Percentiles rank a stretch among this genome's conserved stretches.
Conservation (phyloP, 176 grass and related monocot species). For the Bromus sterilis region DNA sequence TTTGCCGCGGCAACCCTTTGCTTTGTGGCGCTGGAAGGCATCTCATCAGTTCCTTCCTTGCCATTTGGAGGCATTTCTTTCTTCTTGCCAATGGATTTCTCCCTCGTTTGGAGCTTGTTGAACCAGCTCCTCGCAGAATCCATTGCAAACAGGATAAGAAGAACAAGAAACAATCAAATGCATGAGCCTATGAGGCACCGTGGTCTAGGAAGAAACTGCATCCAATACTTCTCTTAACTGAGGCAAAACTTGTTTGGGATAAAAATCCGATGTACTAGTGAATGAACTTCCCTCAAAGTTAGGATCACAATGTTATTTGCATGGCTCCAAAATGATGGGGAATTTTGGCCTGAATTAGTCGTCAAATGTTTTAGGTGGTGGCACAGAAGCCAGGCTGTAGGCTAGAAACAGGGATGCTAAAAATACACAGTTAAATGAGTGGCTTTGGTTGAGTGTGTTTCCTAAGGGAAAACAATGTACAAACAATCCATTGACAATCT, state of each 20-base stretch:
- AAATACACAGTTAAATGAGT: constrained; percentile 20
- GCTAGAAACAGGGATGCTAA: constrained; percentile 22
- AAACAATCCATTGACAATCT: background rate
- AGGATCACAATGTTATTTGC: background rate
- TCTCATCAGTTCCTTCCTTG: constrained; percentile 52
- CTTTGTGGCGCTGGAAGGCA: constrained; percentile 73
- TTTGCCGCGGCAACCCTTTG: constrained; percentile 69
- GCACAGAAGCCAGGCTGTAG: constrained; percentile 1
- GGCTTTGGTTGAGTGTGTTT: constrained; percentile 25
- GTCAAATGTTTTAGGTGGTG: constrained; percentile 26
- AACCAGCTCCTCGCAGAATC: constrained; percentile 95
- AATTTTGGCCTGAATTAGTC: constrained; percentile 19
- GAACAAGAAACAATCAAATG: background rate
- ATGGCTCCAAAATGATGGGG: constrained; percentile 6
- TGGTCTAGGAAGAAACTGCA: background rate
- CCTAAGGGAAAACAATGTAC: background rate
- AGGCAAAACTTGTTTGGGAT: background rate
- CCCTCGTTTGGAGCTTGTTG: constrained; percentile 77
- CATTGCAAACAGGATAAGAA: constrained; percentile 31
- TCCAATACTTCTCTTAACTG: background rate
- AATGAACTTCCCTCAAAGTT: background rate
- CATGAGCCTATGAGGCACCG: constrained; percentile 1
- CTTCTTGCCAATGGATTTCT: constrained; percentile 76
- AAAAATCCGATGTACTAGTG: constrained; percentile 3
- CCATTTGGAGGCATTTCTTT: constrained; percentile 70